Base-by-base conservation (phyloP, 306 rosid species). In the Canavalia ensiformis region DNA sequence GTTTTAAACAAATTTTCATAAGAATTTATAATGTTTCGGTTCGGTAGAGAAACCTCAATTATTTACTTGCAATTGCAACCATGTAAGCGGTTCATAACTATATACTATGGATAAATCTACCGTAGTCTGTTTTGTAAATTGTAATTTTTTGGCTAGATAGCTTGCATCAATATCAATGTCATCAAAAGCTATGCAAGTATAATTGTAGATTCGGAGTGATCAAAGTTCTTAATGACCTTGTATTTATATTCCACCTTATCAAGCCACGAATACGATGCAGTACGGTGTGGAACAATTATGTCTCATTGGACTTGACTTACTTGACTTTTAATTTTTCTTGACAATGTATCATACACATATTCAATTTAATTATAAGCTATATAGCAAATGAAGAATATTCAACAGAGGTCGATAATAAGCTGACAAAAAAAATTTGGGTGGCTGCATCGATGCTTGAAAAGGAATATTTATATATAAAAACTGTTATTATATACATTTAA, bases 351-450 rank as follows among this genome's bases (percentile, higher is more conserved):
- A 34, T 34, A 7, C 2, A 8, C n/a, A 50, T 5, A 69, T 47
- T 30, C 28, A 11, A 64, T 5, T 35, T 5, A 64, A 37, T 37
- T 2, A 37, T 37, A 37, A 37, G 25, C 4, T 4, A 42, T 18
- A 18, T 28, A 8, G 52, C 44, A 8, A 31, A 66, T 25, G 0
- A 41, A 66, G 72, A 41, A 18, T 18, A 18, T 42, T 42, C 35
- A 42, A 66, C 52, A 9, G 71, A 9, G 71, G 0, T 7, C n/a
- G 50, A 42, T 66, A 8, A 66, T 28, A 65, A 65, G 50, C 6
- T 42, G 54, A 66, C 4, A 42, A 66, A 66, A 18, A 8, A 66
- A 42, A 31, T 60, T 18, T 55, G 62, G 80, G 76, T 52, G 50
- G 84, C 45, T 60, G 10, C 11, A 9, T 83, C 42, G 31, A n/a